Evolutionary conservation across 2,329 filamentous ascomycete species (phyloP), one percentile per base, ranked within the genome.

Genomic region (Fusarium napiforme): DNA sequence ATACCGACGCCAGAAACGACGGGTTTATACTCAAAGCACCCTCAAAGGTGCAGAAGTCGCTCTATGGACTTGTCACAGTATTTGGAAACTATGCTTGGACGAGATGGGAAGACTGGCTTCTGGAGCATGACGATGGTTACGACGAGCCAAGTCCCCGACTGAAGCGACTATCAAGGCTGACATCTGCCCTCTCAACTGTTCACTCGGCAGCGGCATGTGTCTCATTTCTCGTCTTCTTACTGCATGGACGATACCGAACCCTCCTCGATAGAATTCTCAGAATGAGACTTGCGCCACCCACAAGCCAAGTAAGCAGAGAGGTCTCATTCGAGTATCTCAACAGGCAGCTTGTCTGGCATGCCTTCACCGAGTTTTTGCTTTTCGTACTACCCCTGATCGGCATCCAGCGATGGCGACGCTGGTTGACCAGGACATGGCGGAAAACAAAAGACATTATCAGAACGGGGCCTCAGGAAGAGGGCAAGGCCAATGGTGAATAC

Each of bases 251-350:
- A 76, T 98, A 98, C 81, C 89, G 96, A 65, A 99, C 96, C 2
- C 85, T 99, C 19, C 89, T 97, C 59, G 96, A 99, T 81, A 91
- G 96, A 61, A 81, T 96, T 16, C 85, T 99, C 61, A 89, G 93
- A 66, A 92, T 99, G 82, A 92, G 96, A 62, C 89, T 99, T 49
- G 93, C 94, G 7, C 93, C 96, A 12, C 93, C 93, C 9, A 95
- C 93, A 7, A 94, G 90, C 78, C 93, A 97, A 80, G 93, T 97
- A 72, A 94, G 91, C 80, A 89, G 96, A 37, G 95, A 98, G 82
- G 95, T 99, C 32, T 97, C 94, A 2, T 98, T 99, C 80, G 96
- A 99, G 83, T 98, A 98, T 79, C 89, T 98, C 56, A 99, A 99
- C 81, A 92, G 96, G 53, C 96, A 99, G 83, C 90, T 99, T 16